Evolutionary conservation across 345 rosid genomes (phyloP), one percentile per base, ranked within the genome.

Genomic region (Salix udensis): DNA sequence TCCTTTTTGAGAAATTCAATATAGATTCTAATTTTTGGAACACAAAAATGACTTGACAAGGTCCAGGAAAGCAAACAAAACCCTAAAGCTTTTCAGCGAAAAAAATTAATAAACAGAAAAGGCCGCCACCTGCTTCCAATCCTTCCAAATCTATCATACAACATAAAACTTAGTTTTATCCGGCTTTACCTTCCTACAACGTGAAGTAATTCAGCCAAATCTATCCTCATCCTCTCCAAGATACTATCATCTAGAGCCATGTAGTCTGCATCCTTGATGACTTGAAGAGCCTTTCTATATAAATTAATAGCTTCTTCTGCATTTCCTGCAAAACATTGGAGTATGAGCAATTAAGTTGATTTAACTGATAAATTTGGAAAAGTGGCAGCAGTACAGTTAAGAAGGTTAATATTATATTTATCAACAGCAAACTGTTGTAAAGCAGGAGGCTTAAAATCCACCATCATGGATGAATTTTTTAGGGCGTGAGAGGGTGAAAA

Each of bases 131-230:
- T 12, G 18, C 18, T 46, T 13, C 50, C 13, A 46, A 14, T 46
- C 18, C 6, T 15, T 46, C 50, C 50, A 13, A 46, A 4, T 46
- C 50, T 11, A 46, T 46, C 50, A 12, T 4, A 46, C 50, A 46
- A 13, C 50, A 14, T 46, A 4, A 46, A 46, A 4, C 15, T 4
- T 13, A 46, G 34, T 52, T 48, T 67, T 2, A 68, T 71, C 68
- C 0, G 55, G 31, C 28, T 73, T 73, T 81, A 93, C 98, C 97
- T 91, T 82, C 93, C 98, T 8, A 87, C 94, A 75, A 78, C 85
- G 84, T 92, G 97, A 83, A 92, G 97, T 71, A 92, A 71, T 81
- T 92, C 98, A 21, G 95, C 97, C 84, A 94, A 87, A 82, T 94
- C 97, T 84, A 90, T 87, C 83, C 92, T 89, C 91, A 94, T 85